phyloP scores from a whole-genome alignment of 2,329 filamentous ascomycete species.

The Verticillium nonalfalfae region DNA sequence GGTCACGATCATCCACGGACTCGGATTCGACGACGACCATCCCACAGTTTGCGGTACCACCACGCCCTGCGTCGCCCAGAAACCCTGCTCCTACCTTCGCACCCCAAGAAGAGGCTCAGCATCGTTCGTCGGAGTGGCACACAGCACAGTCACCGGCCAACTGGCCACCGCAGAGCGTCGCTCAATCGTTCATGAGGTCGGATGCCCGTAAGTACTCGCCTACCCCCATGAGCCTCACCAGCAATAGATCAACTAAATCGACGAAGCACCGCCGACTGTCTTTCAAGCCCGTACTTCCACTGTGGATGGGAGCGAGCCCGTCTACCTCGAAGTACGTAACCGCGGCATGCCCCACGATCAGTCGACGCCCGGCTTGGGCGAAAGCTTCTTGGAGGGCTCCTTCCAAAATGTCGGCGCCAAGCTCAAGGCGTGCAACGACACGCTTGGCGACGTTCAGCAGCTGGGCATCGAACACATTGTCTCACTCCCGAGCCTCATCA shows the following conservation, averaged over 20 bases:
- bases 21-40: not conserved
- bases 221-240: not conserved
- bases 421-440: slow-evolving; percentile 59
- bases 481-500: slow-evolving; percentile 69
- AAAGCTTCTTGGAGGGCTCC: slow-evolving; percentile 34
- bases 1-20: not conserved
- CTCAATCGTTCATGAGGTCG: not conserved
- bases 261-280: not conserved
- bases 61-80: not conserved
- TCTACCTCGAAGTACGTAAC: slow-evolving; percentile 29
- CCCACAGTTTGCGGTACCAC: not conserved
- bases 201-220: not conserved
- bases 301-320: slow-evolving; percentile 24
- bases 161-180: not conserved
- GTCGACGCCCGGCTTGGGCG: slow-evolving; percentile 21
- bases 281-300: not conserved
- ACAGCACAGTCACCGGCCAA: not conserved
- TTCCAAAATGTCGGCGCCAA: slow-evolving; percentile 53
- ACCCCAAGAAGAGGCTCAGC: not conserved
- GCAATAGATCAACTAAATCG: not conserved
- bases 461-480: slow-evolving; percentile 68
- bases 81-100: not conserved
- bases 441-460: slow-evolving; percentile 61
- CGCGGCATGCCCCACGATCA: slow-evolving; percentile 13
- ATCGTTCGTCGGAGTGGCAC: not conserved